Evolutionary conservation across 1,139 yeast genomes (phyloP).

Genomic region (Zygosaccharomyces sapae): DNA sequence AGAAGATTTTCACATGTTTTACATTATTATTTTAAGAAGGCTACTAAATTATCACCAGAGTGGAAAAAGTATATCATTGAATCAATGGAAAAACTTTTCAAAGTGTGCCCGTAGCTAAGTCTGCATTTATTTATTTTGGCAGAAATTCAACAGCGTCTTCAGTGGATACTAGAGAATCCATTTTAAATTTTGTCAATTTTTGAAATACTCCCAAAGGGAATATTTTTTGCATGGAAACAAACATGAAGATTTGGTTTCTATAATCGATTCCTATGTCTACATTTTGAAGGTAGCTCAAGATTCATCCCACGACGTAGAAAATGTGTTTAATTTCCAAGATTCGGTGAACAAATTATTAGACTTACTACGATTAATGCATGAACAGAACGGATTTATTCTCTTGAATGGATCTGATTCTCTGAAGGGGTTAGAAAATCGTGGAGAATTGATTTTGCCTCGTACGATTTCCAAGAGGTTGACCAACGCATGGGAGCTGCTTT

Average conservation of each 20-base stretch:
- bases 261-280: conserved; percentile 26
- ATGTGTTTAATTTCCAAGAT: conserved; percentile 18
- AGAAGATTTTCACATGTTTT: conserved; percentile 34
- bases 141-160: conserved; percentile 14
- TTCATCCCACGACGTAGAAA: conserved; percentile 17
- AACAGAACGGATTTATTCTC: conserved; percentile 19
- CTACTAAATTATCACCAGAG: conserved; percentile 10
- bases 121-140: conserved; percentile 28
- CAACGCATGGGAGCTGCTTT: conserved; percentile 29
- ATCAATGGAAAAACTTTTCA: conserved; percentile 34
- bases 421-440: conserved; percentile 23
- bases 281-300: conserved; percentile 14
- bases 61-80: conserved; percentile 30
- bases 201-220: conserved; percentile 27
- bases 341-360: conserved; percentile 12
- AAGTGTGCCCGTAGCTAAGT: conserved; percentile 28
- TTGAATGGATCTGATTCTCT: conserved; percentile 20
- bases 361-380: conserved; percentile 21
- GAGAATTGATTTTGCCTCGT: conserved; percentile 22
- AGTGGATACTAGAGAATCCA: conserved; percentile 20
- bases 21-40: conserved; percentile 23
- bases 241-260: conserved; percentile 27
- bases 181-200: conserved; percentile 31
- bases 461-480: conserved; percentile 20
- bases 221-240: conserved; percentile 19